Percentiles rank a stretch among this genome's conserved stretches.
phyloP scores from a whole-genome alignment of 1,139 yeast species.

The Hemisphaericaspora xylofermentans region DNA sequence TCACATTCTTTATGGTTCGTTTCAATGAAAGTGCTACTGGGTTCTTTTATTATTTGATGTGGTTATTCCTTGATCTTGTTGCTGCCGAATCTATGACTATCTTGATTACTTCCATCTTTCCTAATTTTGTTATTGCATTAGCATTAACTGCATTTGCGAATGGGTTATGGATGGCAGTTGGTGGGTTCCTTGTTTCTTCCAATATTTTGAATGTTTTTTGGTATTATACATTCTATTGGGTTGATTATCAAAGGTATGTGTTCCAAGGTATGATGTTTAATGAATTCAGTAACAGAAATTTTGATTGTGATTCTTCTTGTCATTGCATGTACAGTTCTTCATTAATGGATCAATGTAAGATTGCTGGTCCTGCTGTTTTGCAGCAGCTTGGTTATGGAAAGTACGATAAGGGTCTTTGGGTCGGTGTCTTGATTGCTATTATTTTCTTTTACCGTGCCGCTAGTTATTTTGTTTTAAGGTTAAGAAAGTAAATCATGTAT shows the following conservation, averaged over 20 bases:
- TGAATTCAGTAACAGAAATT: conserved; percentile 29
- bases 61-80: conserved; percentile 37
- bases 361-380: conserved; percentile 32
- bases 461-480: conserved; percentile 15
- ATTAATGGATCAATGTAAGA: conserved; percentile 28
- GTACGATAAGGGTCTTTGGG: conserved; percentile 30
- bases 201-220: conserved; percentile 36
- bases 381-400: conserved; percentile 27
- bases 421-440: conserved; percentile 31
- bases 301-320: conserved; percentile 29
- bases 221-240: conserved; percentile 42
- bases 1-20: conserved; percentile 36
- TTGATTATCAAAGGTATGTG: conserved; percentile 40
- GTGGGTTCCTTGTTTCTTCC: conserved; percentile 37
- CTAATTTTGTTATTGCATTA: conserved; percentile 37
- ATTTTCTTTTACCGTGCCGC: conserved; percentile 24
- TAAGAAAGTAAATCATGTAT: conserved; percentile 7
- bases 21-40: conserved; percentile 28
- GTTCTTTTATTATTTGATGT: conserved; percentile 33
- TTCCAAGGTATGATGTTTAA: conserved; percentile 46
- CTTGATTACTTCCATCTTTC: conserved; percentile 31
- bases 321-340: conserved; percentile 35
- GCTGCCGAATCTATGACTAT: conserved; percentile 44
- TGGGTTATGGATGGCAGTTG: conserved; percentile 47
- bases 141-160: conserved; percentile 41